These are phyloP conservation scores for Aspergillus fumigatus DNA, from an alignment of 2,329 filamentous ascomycete genomes.

Conservation along the genomic window DNA sequence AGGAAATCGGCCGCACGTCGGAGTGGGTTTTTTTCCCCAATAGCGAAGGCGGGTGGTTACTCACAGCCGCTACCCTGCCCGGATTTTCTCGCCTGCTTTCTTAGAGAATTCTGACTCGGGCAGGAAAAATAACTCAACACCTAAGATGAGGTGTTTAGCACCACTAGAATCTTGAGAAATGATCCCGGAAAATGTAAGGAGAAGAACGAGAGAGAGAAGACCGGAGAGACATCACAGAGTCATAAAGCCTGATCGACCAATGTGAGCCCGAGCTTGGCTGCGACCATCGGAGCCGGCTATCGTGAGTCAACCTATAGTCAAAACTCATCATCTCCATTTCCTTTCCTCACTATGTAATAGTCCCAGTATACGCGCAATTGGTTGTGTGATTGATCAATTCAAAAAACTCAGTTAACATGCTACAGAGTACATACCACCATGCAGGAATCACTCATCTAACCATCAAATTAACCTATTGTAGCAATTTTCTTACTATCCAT, in stretches of 20 bases:
- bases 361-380: neutral
- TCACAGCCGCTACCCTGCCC: slow-evolving; percentile 13
- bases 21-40: slow-evolving; percentile 13
- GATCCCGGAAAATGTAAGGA: neutral
- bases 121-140: neutral
- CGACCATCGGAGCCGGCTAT: slow-evolving; percentile 19
- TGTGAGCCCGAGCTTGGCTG: slow-evolving; percentile 6
- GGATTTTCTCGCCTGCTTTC: slow-evolving; percentile 8
- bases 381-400: neutral
- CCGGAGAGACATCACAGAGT: slow-evolving; percentile 7
- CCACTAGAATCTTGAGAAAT: neutral
- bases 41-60: slow-evolving; percentile 13
- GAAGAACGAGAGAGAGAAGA: slow-evolving; percentile 4
- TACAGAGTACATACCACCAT: neutral
- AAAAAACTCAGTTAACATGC: slow-evolving; percentile 1
- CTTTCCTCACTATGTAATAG: neutral
- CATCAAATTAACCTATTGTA: slow-evolving; percentile 7
- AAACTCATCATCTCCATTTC: neutral
- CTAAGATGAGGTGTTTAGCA: neutral
- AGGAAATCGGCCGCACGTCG: slow-evolving; percentile 20
- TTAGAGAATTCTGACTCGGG: neutral
- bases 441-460: neutral
- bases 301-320: slow-evolving; percentile 9
- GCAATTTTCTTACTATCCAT: neutral
- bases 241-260: slow-evolving; percentile 2